Conservation (phyloP, 345 rosid genomes). For the Ceriops zippeliana region DNA sequence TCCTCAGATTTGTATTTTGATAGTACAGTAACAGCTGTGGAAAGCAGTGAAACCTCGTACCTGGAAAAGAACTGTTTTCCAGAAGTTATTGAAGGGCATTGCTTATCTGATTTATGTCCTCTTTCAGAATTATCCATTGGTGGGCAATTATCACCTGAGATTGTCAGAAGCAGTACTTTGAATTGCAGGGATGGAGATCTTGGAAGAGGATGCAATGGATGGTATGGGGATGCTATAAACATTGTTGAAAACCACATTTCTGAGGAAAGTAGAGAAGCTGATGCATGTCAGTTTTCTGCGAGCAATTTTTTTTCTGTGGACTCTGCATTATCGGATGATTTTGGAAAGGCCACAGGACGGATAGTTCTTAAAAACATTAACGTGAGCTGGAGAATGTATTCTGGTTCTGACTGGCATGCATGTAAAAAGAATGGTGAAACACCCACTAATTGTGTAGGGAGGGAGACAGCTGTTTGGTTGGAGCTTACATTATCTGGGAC, state of each 20-base stretch:
- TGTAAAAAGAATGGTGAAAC: conserved; percentile 29
- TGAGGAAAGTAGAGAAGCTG: conserved; percentile 49
- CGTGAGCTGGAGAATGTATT: conserved; percentile 76
- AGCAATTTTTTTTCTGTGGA: conserved; percentile 35
- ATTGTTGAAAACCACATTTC: conserved; percentile 78
- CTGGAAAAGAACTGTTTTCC: conserved; percentile 45
- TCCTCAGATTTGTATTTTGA: conserved; percentile 32
- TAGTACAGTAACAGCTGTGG: conserved; percentile 42
- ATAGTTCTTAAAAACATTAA: conserved; percentile 54
- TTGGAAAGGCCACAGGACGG: conserved; percentile 48
- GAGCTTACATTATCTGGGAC: conserved; percentile 67
- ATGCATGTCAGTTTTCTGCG: conserved; percentile 38
- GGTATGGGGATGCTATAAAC: conserved; percentile 61
- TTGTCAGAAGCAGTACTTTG: conserved; percentile 27
- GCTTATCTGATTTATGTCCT: conserved; percentile 52
- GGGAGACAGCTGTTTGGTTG: conserved; percentile 57
- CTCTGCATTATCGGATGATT: conserved; percentile 32
- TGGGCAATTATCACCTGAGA: conserved; percentile 33
- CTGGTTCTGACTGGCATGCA: conserved; percentile 75
- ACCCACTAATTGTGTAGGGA: conserved; percentile 30
- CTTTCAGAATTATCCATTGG: conserved; percentile 54
- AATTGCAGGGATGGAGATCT: conserved; percentile 37
- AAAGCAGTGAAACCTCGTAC: conserved; percentile 50
- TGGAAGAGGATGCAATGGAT: conserved; percentile 59
- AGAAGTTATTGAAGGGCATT: conserved; percentile 82